A percentile compares a stretch with the other conserved stretches of the same genome.
phyloP scores from a whole-genome alignment of 495 filamentous ascomycete genomes.

The Beverwykella pulmonaria region DNA sequence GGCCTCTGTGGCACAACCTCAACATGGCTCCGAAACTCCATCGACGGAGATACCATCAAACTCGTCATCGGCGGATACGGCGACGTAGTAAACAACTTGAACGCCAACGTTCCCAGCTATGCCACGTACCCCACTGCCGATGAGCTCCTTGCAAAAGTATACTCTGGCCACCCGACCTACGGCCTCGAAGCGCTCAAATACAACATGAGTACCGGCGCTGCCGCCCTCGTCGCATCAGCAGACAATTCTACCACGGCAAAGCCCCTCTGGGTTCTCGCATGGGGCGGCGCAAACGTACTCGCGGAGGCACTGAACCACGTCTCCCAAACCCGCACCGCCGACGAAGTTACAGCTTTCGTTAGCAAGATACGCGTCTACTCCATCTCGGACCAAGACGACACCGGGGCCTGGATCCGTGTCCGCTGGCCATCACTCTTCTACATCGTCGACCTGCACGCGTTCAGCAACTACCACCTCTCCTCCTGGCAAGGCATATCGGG shows the following conservation, averaged over 20 bases:
- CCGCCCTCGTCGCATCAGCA: background rate
- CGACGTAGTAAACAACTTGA: conserved; percentile 1
- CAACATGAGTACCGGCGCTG: background rate
- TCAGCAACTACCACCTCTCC: conserved; percentile 3
- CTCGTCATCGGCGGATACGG: background rate
- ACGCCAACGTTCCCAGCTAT: background rate
- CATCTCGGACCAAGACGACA: conserved; percentile 14
- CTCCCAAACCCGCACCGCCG: background rate
- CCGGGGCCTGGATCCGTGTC: conserved; percentile 5
- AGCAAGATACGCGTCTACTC: conserved; percentile 8
- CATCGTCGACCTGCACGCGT: conserved; percentile 9
- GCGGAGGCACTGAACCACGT: conserved; percentile 12
- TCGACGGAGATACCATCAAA: background rate
- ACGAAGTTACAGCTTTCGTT: background rate
- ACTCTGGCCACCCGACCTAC: conserved; percentile 2
- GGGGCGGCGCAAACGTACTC: conserved; percentile 11
- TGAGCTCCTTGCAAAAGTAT: background rate
- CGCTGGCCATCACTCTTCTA: conserved; percentile 5
- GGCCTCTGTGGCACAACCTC: conserved; percentile 5
- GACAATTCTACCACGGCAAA: background rate
- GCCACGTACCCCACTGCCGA: conserved; percentile 1
- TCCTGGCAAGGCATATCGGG: conserved; percentile 16
- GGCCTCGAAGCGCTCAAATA: conserved; percentile 5
- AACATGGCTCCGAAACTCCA: conserved; percentile 1
- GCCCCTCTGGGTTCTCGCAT: conserved; percentile 1